Base-by-base conservation (phyloP, 2,329 filamentous ascomycete genomes). In the Penicillium sp. region DNA sequence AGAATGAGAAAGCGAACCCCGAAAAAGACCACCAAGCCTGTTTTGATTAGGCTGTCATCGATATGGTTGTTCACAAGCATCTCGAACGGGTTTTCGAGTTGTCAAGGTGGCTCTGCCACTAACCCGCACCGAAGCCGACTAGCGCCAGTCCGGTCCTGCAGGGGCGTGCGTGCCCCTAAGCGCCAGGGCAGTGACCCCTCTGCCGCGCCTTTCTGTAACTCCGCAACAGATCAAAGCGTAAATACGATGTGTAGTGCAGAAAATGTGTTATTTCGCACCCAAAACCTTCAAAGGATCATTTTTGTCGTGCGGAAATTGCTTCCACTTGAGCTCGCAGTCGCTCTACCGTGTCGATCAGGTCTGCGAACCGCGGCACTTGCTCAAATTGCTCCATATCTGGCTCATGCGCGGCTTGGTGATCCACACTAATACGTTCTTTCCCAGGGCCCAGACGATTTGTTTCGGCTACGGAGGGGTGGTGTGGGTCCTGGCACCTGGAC, bases 261-360 rank as follows among this genome's bases (percentile, higher is more conserved):
- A 16, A 32, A 8, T 14, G 18, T 11, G 41, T 38, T n/a, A 51
- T 13, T 53, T 39, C 32, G 29, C 40, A n/a, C 40, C 45, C 29
- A 8, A 18, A 13, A 32, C 16, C n/a, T 19, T 19, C 16, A 4
- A 39, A 19, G 16, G 10, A 11, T 50, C 50, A 58, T 6, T 47
- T 55, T 47, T 61, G 63, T 43, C 66, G 63, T 45, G 61, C 48
- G 27, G 68, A 60, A 44, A 71, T 51, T 14, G 63, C 63, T 55
- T 72, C 71, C 63, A 73, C 64, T 59, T 73, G 69, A 44, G 51
- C 59, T 59, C 68, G 69, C 50, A 74, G 61, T 51, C 61, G 65
- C 60, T 73, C 69, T 59, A 72, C 59, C 43, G 69, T 68, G 58
- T 68, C 67, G 60, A 71, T 66, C 64, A 73, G 60, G 55, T 67